Evolutionary conservation across 2,329 filamentous ascomycete species (phyloP).

Genomic region (Arthrobotrys musiformis): DNA sequence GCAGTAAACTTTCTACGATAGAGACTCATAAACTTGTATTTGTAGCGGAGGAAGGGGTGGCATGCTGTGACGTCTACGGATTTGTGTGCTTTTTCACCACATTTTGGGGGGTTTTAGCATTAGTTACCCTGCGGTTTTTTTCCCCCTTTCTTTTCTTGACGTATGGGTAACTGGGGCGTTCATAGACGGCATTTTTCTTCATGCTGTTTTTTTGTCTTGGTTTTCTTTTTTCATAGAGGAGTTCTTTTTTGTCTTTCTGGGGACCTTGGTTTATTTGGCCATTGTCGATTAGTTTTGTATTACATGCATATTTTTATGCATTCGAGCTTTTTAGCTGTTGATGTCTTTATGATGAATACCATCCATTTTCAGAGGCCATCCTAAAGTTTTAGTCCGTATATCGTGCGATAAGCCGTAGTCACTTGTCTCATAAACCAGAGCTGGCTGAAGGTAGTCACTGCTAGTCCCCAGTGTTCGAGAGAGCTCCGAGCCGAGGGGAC

Average conservation of each 20-base stretch:
- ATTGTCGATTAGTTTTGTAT: not conserved
- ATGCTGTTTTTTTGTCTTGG: not conserved
- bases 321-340: not conserved
- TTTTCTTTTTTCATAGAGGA: slow-evolving; percentile 48
- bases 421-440: no score
- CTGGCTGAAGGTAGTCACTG: no score
- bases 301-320: not conserved
- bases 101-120: slow-evolving; percentile 28
- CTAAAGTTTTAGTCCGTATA: not conserved
- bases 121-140: slow-evolving; percentile 19
- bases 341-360: slow-evolving; percentile 1
- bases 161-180: slow-evolving; percentile 27
- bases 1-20: slow-evolving; percentile 44
- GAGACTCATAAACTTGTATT: slow-evolving; percentile 23
- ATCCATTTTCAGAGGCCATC: not conserved
- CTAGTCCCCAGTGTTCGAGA: no score
- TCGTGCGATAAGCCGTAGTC: not conserved
- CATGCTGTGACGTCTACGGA: slow-evolving; percentile 33
- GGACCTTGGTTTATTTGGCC: not conserved
- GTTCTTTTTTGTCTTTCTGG: slow-evolving; percentile 13
- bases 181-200: slow-evolving; percentile 27
- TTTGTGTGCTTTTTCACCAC: slow-evolving; percentile 1
- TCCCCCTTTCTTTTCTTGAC: no score
- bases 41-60: not conserved
- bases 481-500: no score